These are phyloP conservation scores for Sporothrix pallida DNA, from an alignment of 2,329 filamentous ascomycete genomes.

Conservation along the genomic window DNA sequence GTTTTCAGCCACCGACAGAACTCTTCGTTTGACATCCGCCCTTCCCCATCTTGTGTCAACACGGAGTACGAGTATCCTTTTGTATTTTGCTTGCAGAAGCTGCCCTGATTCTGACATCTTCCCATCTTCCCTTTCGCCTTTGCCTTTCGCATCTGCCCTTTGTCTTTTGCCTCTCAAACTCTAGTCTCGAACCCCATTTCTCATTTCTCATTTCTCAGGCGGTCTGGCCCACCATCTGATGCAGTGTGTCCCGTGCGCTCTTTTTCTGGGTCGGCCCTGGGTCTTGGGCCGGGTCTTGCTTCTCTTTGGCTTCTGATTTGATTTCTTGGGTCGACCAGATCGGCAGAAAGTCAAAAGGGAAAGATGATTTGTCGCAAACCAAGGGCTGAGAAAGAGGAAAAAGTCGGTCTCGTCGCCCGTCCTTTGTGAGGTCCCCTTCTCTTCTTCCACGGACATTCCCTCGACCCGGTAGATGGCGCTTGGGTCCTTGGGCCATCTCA, in stretches of 20 bases:
- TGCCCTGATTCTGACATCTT: neutral
- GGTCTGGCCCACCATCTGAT: conserved; percentile 1
- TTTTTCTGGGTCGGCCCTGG: neutral
- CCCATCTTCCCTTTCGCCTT: neutral
- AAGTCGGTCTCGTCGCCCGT: neutral
- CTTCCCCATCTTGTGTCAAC: neutral
- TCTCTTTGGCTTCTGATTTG: neutral
- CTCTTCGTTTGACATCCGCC: neutral
- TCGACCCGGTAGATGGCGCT: neutral
- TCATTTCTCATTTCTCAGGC: neutral
- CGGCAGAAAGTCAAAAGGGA: neutral
- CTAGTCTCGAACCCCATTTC: neutral
- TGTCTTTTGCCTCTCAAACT: neutral
- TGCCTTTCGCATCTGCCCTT: neutral
- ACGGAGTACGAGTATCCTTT: too few species aligned
- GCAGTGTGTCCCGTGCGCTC: neutral
- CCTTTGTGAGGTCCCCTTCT: neutral
- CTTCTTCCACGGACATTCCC: neutral
- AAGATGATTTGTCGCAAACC: conserved; percentile 26
- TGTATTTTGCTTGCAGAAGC: too few species aligned
- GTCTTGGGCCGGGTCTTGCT: conserved; percentile 7
- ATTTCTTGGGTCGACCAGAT: neutral
- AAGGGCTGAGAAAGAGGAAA: neutral
- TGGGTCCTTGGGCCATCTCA: neutral
- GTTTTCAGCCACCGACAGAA: neutral